Evolutionary conservation across 148 eudicot species (phyloP).

Genomic region (Dysphania ambrosioides): DNA sequence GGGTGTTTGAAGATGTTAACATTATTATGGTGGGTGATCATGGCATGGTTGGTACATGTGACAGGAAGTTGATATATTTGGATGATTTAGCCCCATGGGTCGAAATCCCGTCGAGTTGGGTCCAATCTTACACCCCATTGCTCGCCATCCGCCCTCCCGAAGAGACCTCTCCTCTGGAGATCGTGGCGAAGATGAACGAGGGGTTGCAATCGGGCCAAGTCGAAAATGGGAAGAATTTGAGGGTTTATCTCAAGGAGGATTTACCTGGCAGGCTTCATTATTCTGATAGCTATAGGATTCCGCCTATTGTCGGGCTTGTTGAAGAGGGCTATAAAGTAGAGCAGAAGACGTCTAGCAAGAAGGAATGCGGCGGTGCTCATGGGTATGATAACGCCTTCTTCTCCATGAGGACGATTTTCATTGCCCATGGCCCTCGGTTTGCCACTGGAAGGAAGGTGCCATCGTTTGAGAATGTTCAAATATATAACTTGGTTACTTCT

Average conservation of each 20-base stretch:
- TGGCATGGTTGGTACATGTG: slow-evolving; percentile 97
- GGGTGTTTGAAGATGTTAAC: slow-evolving; percentile 80
- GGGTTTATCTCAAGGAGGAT: slow-evolving; percentile 69
- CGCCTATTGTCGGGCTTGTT: slow-evolving; percentile 71
- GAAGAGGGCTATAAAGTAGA: slow-evolving; percentile 83
- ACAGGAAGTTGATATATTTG: slow-evolving; percentile 59
- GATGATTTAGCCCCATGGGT: slow-evolving; percentile 76
- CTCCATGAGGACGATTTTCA: slow-evolving; percentile 89
- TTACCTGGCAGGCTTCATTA: slow-evolving; percentile 80
- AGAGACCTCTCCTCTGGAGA: slow-evolving; percentile 33
- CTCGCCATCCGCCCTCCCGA: slow-evolving; percentile 67
- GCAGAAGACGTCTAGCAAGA: slow-evolving; percentile 40
- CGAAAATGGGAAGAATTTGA: slow-evolving; percentile 60
- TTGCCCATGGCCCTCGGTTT: slow-evolving; percentile 76
- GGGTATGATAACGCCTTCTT: slow-evolving; percentile 83
- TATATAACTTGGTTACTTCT: slow-evolving; percentile 68
- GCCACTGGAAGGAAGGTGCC: slow-evolving; percentile 64
- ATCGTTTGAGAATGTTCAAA: slow-evolving; percentile 82
- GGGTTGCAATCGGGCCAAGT: slow-evolving; percentile 68
- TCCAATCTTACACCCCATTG: slow-evolving; percentile 71
- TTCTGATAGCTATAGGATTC: slow-evolving; percentile 57
- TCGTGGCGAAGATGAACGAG: slow-evolving; percentile 72
- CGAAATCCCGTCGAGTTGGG: slow-evolving; percentile 58
- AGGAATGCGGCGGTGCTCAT: slow-evolving; percentile 94
- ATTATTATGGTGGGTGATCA: slow-evolving; percentile 84